Evolutionary conservation across 208 protist genomes (phyloP), one percentile per base, ranked within the genome.

Genomic region (Trypanosoma brucei): DNA sequence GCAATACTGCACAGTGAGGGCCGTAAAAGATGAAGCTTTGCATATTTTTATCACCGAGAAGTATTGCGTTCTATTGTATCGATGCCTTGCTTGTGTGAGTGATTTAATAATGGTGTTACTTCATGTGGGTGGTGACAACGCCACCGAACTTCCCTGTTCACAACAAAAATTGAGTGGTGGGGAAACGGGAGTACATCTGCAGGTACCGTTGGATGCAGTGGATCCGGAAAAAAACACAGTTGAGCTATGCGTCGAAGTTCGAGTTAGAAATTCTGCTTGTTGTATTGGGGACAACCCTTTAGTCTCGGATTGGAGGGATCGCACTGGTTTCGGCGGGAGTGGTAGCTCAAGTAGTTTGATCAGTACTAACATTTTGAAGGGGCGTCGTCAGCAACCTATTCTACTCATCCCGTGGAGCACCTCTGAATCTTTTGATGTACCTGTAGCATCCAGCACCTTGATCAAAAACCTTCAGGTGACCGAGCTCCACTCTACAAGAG

Each of bases 391-490:
- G 5, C 46, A 22, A 2, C 65, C 65, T 22, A 40, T 39, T 30
- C 39, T 64, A 5, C 51, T 71, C 31, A 71, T 71, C n/a, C 65
- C 65, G 13, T 55, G 45, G 55, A 38, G n/a, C 40, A 11, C 42
- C 33, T 71, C 65, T 49, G 57, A 51, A 36, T 11, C 50, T 34
- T 63, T 71, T 52, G 46, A 54, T 3, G 36, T 53, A 46, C 34
- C 14, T 31, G 37, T 59, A 35, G 8, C 11, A 48, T 37, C n/a
- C 14, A n/a, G 34, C n/a, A n/a, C 11, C 6, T 35, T 11, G 3
- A 58, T 71, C 34, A 14, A 58, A 46, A 36, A 39, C 31, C 55
- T 72, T 8, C 52, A 53, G 1, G 59, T 72, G 1, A 62, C 36
- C 2, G 11, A 22, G 11, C 30, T 72, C 9, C 49, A 7, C 33